A percentile compares a stretch with the other conserved stretches of the same genome.
Conservation (phyloP, 2,329 filamentous ascomycete genomes). For the Arthrobotrys musiformis region DNA sequence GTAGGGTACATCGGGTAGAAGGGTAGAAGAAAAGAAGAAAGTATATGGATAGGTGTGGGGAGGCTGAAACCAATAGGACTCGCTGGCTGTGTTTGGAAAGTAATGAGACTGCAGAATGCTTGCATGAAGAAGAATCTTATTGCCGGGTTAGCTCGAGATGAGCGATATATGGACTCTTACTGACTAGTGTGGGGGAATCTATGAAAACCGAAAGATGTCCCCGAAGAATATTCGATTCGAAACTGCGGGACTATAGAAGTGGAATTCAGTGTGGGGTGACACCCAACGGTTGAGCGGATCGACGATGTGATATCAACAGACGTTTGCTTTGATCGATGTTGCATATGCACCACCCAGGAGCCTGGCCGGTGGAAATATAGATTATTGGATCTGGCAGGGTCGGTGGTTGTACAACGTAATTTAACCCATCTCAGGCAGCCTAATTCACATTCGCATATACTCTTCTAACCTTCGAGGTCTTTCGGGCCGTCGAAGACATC, state of each 20-base stretch:
- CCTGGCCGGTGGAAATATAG: slow-evolving; percentile 41
- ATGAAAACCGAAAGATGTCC: background rate
- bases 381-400: slow-evolving; percentile 33
- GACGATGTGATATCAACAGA: slow-evolving; percentile 4
- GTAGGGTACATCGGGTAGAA: background rate
- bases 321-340: slow-evolving; percentile 21
- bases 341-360: slow-evolving; percentile 49
- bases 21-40: slow-evolving; percentile 10
- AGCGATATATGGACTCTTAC: slow-evolving; percentile 27
- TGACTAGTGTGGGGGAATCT: slow-evolving; percentile 31
- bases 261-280: background rate
- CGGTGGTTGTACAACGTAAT: background rate
- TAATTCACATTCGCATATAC: slow-evolving; percentile 23
- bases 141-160: slow-evolving; percentile 16
- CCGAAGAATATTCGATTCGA: slow-evolving; percentile 12
- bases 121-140: slow-evolving; percentile 3
- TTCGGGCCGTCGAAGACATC: background rate
- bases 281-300: slow-evolving; percentile 20
- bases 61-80: slow-evolving; percentile 37
- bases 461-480: background rate
- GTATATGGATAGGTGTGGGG: background rate
- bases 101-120: slow-evolving; percentile 15
- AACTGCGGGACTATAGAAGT: background rate
- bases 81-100: slow-evolving; percentile 22
- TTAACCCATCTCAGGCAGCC: slow-evolving; percentile 28